Base-by-base conservation (phyloP, 225 moss, liverwort and hornwort species). In the Anthoceros angustus region DNA sequence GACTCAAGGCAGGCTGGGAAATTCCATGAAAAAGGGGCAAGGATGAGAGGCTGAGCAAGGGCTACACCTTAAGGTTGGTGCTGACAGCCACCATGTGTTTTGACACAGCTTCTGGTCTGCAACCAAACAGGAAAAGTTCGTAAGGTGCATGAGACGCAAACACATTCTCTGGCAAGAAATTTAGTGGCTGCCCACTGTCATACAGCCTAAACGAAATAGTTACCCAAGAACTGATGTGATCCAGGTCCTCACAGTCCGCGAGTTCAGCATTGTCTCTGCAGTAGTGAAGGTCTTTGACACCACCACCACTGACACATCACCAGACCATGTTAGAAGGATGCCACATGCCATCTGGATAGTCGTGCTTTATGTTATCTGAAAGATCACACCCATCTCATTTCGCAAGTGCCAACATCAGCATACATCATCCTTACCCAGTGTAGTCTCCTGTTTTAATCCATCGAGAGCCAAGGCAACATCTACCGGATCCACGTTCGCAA, bases 1-100 rank as follows among this genome's bases (percentile, higher is more conserved):
- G 16, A 55, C 23, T 18, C 55, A 20, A 4, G 14, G 14, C n/a
- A 55, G 55, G 6, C 10, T 15, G 4, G 18, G 14, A 23, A 4
- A 5, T 55, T 7, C 14, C 23, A 9, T 55, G 6, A 15, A 55
- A 15, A 15, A 55, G 14, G 14, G 7, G 55, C 55, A 55, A 5
- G 23, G n/a, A 20, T 7, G 55, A 7, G n/a, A 55, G 7, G 16
- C 7, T 55, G 32, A 32, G 32, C 38, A 9, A 55, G 42, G 24
- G 32, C 10, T 62, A 69, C 72, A 98, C 92, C 98, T 98, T 89
- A 77, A 98, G 73, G 69, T 92, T 92, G 24, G 92, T 87, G 75
- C 98, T 98, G n/a, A 98, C 92, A 71, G 92, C 98, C 50, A 98
- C 90, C 98, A 98, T 98, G 70, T 98, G 92, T 70, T 92, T 98